Conservation (phyloP, 2,329 filamentous ascomycete genomes). For the Fusarium sp. region DNA sequence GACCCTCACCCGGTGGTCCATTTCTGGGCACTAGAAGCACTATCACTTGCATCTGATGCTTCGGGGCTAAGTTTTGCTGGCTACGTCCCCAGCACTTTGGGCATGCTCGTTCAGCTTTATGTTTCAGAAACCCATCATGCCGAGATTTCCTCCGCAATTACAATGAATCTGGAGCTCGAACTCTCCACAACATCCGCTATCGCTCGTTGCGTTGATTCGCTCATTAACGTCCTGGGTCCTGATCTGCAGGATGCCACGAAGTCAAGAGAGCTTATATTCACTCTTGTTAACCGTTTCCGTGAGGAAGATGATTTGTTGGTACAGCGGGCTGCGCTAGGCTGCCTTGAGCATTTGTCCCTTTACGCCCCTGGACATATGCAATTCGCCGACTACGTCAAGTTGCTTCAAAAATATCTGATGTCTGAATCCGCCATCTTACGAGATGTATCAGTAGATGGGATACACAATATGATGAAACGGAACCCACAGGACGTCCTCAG, state of each 20-base stretch:
- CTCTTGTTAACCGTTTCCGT: constrained; percentile 84
- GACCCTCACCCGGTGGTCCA: constrained; percentile 96
- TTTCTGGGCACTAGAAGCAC: constrained; percentile 92
- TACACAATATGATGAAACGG: constrained; percentile 95
- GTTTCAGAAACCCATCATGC: constrained; percentile 91
- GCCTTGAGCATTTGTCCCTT: constrained; percentile 89
- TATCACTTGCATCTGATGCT: constrained; percentile 88
- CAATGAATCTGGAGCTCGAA: constrained; percentile 91
- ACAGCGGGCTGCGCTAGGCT: constrained; percentile 81
- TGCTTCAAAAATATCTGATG: constrained; percentile 81
- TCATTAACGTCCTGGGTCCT: constrained; percentile 95
- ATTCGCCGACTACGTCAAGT: constrained; percentile 83
- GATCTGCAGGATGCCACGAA: constrained; percentile 94
- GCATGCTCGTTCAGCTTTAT: constrained; percentile 94
- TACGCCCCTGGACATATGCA: constrained; percentile 92
- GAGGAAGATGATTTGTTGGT: constrained; percentile 77
- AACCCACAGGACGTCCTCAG: constrained; percentile 85
- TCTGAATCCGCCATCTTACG: constrained; percentile 76
- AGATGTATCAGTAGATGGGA: constrained; percentile 84
- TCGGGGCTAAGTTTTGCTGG: constrained; percentile 91
- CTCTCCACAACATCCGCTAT: constrained; percentile 85
- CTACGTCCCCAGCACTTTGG: constrained; percentile 89
- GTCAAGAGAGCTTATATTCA: constrained; percentile 91
- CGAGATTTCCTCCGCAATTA: constrained; percentile 81
- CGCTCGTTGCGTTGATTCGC: constrained; percentile 89